Conservation (phyloP, 129 eudicot species). For the Tagetes patula region DNA sequence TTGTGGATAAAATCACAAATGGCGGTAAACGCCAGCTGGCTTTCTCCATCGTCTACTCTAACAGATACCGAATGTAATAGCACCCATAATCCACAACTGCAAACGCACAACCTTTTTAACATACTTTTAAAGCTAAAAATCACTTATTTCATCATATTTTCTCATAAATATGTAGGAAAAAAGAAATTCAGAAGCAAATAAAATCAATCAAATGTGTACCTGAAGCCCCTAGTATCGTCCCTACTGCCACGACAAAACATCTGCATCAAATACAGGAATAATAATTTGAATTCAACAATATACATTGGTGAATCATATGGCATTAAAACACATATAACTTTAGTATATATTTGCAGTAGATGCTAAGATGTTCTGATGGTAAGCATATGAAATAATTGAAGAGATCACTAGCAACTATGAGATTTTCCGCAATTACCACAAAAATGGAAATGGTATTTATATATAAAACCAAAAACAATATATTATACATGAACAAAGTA, state of each 20-base stretch:
- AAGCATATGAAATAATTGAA: neutral
- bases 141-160: neutral
- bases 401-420: neutral
- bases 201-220: slow-evolving; percentile 39
- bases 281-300: neutral
- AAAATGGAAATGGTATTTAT: neutral
- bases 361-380: neutral
- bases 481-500: neutral
- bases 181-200: neutral
- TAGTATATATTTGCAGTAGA: neutral
- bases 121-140: neutral
- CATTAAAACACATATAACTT: neutral
- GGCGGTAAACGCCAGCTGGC: slow-evolving; percentile 73
- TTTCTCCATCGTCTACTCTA: slow-evolving; percentile 84
- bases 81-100: slow-evolving; percentile 97
- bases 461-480: neutral
- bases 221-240: slow-evolving; percentile 88
- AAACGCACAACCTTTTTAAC: slow-evolving; percentile 12
- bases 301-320: neutral
- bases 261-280: slow-evolving; percentile 39
- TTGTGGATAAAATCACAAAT: slow-evolving; percentile 77
- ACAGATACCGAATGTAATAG: slow-evolving; percentile 88
- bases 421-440: neutral
- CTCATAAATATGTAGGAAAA: neutral
- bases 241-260: slow-evolving; percentile 95